Conservation (phyloP, 805 yeast genomes). For the Cyberlindnera bimundalis region DNA sequence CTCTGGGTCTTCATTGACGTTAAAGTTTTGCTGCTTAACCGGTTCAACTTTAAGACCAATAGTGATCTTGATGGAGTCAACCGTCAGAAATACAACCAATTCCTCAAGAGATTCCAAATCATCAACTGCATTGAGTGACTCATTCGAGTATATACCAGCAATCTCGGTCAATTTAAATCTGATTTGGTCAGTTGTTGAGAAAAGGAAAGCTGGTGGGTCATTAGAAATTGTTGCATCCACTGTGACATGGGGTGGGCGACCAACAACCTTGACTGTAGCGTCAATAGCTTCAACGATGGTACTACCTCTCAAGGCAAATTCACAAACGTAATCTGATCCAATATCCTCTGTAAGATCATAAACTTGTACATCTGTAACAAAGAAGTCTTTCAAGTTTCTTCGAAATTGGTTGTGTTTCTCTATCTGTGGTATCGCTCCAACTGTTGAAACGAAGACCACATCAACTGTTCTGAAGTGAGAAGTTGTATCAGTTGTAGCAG, state of each 20-base stretch:
- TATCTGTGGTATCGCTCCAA: background rate
- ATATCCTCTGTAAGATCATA: background rate
- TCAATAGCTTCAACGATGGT: background rate
- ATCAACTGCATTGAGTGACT: background rate
- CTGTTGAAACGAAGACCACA: no score
- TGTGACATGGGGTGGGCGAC: background rate
- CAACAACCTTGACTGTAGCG: background rate
- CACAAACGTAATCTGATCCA: constrained; percentile 2
- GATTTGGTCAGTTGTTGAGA: background rate
- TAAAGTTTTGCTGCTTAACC: background rate
- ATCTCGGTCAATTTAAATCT: constrained; percentile 1
- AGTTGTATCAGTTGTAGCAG: background rate
- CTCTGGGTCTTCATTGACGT: background rate
- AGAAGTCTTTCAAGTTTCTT: constrained; percentile 1
- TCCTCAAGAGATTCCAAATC: background rate
- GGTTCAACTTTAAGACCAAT: constrained; percentile 1
- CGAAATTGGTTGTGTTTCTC: background rate
- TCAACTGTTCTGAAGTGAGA: background rate
- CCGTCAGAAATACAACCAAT: constrained; percentile 1
- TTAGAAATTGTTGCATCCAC: background rate
- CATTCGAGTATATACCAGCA: constrained; percentile 1
- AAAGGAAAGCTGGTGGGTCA: background rate
- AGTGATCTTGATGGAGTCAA: constrained; percentile 1
- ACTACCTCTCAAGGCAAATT: background rate
- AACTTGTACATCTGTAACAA: background rate